Evolutionary conservation across 208 protist genomes (phyloP).

Genomic region (Trypanosoma cruzi): DNA sequence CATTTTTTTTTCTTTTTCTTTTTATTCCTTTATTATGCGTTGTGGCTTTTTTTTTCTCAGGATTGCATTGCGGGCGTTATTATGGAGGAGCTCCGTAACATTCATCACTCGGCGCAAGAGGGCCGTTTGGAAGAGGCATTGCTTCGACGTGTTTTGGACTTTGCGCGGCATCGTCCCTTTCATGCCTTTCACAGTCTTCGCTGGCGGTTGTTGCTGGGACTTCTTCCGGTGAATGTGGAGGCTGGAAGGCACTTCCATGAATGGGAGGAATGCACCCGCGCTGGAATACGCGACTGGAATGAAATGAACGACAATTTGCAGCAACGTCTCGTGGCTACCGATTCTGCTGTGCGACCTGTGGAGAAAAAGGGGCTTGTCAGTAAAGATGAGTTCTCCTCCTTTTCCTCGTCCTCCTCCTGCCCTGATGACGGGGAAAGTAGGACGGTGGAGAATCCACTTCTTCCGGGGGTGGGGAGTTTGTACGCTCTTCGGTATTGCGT

Average conservation of each 20-base stretch:
- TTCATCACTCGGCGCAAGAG: slow-evolving; percentile 13
- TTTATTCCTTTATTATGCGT: not conserved
- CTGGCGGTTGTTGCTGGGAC: slow-evolving; percentile 29
- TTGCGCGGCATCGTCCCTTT: slow-evolving; percentile 15
- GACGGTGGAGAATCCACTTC: slow-evolving; percentile 56
- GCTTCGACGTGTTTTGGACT: slow-evolving; percentile 24
- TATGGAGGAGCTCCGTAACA: slow-evolving; percentile 26
- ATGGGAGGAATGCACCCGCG: slow-evolving; percentile 14
- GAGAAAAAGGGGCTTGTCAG: slow-evolving; percentile 13
- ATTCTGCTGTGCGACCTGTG: not conserved
- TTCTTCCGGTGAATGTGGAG: slow-evolving; percentile 23
- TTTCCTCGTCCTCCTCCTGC: slow-evolving; percentile 26
- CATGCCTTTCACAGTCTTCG: slow-evolving; percentile 25
- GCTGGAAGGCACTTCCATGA: slow-evolving; percentile 6
- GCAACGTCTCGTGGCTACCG: not conserved
- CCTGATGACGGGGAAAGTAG: slow-evolving; percentile 15
- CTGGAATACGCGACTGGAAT: slow-evolving; percentile 13
- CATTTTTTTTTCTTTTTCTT: not conserved
- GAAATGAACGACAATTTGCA: slow-evolving; percentile 9
- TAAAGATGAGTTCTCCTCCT: slow-evolving; percentile 28
- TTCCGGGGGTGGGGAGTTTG: slow-evolving; percentile 43
- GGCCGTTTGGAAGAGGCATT: slow-evolving; percentile 13
- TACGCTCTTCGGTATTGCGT: slow-evolving; percentile 66
- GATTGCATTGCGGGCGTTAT: not conserved
- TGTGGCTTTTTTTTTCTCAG: not conserved